phyloP scores from a whole-genome alignment of 768 basidiomycete genomes.

The Tremella fuciformis region DNA sequence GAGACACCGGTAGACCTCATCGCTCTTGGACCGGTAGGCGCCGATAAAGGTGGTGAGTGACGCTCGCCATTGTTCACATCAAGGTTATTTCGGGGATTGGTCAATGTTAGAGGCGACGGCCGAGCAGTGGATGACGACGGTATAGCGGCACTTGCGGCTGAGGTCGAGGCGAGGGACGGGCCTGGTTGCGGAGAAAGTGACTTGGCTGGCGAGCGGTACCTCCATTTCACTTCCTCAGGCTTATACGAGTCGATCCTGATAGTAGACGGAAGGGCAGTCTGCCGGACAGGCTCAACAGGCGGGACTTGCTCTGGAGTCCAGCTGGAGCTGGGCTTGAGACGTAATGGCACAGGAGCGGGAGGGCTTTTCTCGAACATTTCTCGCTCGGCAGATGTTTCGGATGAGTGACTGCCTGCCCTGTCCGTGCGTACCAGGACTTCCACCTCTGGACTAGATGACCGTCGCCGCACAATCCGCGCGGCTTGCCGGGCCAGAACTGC shows the following conservation, averaged over 20 bases:
- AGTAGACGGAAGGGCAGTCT: neutral
- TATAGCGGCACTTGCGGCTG: too few relatives aligned
- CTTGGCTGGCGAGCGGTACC: too few relatives aligned
- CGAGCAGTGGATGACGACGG: too few relatives aligned
- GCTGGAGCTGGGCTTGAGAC: constrained; percentile 8
- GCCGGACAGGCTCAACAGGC: neutral
- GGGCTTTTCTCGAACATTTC: constrained; percentile 10
- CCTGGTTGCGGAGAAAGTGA: too few relatives aligned
- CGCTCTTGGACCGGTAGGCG: too few relatives aligned
- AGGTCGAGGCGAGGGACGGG: too few relatives aligned
- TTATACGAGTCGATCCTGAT: neutral
- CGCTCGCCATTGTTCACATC: too few relatives aligned
- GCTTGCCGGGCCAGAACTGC: neutral
- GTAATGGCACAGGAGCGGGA: neutral
- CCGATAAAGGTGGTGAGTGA: too few relatives aligned
- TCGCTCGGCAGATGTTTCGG: constrained; percentile 20
- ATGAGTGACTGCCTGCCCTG: constrained; percentile 18
- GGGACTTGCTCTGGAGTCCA: constrained; percentile 11
- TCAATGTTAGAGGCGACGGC: too few relatives aligned
- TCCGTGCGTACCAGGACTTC: constrained; percentile 9
- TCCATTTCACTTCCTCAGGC: too few relatives aligned
- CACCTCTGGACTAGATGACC: constrained; percentile 26
- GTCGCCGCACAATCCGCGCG: neutral
- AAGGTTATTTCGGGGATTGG: too few relatives aligned
- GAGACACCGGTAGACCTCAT: too few relatives aligned